Base-by-base conservation (phyloP, 768 basidiomycete species). In the Mycena galopus region DNA sequence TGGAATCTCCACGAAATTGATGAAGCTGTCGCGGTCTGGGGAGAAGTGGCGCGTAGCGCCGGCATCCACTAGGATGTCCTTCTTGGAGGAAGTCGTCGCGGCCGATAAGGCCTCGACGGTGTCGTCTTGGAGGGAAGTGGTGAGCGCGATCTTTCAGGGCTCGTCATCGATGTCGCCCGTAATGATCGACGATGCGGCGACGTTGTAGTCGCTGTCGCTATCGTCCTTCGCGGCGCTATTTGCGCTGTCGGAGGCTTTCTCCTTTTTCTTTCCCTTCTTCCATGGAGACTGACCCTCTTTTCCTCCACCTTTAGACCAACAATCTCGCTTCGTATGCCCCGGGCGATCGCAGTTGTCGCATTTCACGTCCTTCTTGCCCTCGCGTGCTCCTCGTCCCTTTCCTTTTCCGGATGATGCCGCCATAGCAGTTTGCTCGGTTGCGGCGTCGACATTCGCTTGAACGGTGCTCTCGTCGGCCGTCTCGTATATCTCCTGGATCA, bases 301-400 rank as follows among this genome's bases (percentile, higher is more conserved):
- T 60, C 81, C 82, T 69, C 60, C 60, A 6, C 60, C 60, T 47
- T 62, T 62, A 27, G 60, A 27, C 60, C 60, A 62, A 42, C 60
- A 81, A 44, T 81, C 79, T 17, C 32, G 37, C 44, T 47, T 65
- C 2, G 74, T 70, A 66, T 84, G 83, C 4, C 81, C 81, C 14
- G 73, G 80, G 74, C 80, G 80, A 39, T 77, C 62, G 62, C 83
- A 82, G 58, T 82, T 84, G 16, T 75, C 78, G 67, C 82, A 83
- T 16, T 3, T 42, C 47, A 35, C 14, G 21, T 0, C 16, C n/a
- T n/a, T n/a, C 29, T 19, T 59, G 47, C 2, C 55, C 62, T 10
- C 58, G 66, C 33, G 67, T 12, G 12, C n/a, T n/a, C n/a, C n/a
- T n/a, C 33, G 33, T 6, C 33, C 55, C 61, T 73, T 62, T 1